A percentile compares a stretch with the other conserved stretches of the same genome.
Evolutionary conservation across 805 yeast genomes (phyloP).

Genomic region (Teunomyces funiuensis): DNA sequence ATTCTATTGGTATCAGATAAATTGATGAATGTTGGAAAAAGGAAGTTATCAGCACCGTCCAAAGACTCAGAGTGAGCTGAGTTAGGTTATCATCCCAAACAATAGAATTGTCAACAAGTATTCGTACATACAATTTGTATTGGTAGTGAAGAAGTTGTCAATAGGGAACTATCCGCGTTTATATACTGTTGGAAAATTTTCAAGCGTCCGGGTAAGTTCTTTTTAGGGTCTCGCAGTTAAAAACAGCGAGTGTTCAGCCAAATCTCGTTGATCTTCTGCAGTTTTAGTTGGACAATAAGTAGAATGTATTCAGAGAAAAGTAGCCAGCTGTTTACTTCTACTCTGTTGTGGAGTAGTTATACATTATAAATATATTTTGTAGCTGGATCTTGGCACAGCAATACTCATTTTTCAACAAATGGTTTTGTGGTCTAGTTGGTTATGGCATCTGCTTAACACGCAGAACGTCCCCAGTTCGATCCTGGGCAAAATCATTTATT

Average conservation of each 20-base stretch:
- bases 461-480: conserved; percentile 99
- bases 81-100: conserved; percentile 52
- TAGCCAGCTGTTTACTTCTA: neutral
- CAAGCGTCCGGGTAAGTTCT: conserved; percentile 2
- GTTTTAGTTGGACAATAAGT: too few relatives aligned
- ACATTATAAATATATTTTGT: neutral
- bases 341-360: too few relatives aligned
- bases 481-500: conserved; percentile 94
- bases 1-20: conserved; percentile 13
- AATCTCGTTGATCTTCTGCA: too few relatives aligned
- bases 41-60: conserved; percentile 50
- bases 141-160: too few relatives aligned
- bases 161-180: neutral
- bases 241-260: too few relatives aligned
- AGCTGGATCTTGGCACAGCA: too few relatives aligned
- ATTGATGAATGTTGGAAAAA: conserved; percentile 53
- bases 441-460: conserved; percentile 99
- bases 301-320: too few relatives aligned
- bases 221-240: neutral
- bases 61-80: conserved; percentile 57
- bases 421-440: conserved; percentile 99
- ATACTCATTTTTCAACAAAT: conserved; percentile 11
- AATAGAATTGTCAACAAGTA: conserved; percentile 7
- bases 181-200: neutral
- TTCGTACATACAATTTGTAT: conserved; percentile 9